Evolutionary conservation across 306 rosid genomes (phyloP).

Genomic region (Fragaria ananassa): DNA sequence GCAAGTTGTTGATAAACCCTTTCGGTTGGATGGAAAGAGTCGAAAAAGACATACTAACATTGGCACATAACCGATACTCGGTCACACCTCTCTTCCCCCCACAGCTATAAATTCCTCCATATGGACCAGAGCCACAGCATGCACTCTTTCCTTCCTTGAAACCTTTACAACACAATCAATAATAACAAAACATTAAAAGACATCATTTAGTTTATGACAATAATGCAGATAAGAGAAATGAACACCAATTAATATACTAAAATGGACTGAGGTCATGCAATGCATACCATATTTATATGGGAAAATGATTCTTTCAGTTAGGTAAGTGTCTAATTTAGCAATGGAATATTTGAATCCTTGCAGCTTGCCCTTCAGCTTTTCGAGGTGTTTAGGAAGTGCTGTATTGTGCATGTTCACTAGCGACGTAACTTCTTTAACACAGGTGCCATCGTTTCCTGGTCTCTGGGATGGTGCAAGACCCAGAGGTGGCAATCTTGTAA

Average conservation of each 20-base stretch:
- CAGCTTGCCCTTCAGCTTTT: conserved; percentile 26
- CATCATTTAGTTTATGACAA: neutral
- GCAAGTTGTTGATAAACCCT: conserved; percentile 33
- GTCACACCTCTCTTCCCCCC: conserved; percentile 49
- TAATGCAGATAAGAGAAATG: neutral
- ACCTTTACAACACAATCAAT: conserved; percentile 23
- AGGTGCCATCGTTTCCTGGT: conserved; percentile 26
- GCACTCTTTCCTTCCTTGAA: conserved; percentile 44
- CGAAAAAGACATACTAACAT: conserved; percentile 46
- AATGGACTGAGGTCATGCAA: neutral
- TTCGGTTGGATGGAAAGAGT: conserved; percentile 40
- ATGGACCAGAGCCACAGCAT: conserved; percentile 60
- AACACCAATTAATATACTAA: neutral
- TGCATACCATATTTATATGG: conserved; percentile 49
- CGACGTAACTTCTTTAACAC: conserved; percentile 26
- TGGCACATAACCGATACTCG: conserved; percentile 39
- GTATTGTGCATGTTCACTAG: conserved; percentile 40
- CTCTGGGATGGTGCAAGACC: conserved; percentile 29
- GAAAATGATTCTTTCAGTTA: conserved; percentile 9
- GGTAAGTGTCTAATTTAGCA: conserved; percentile 13
- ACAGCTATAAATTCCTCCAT: conserved; percentile 51
- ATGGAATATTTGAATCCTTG: conserved; percentile 41
- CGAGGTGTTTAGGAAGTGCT: conserved; percentile 20
- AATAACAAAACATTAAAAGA: neutral
- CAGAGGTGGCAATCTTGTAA: conserved; percentile 13